These are phyloP conservation scores for Rhizopus delemar DNA, from an alignment of 371 early-diverging fungal genomes.

Conservation along the genomic window DNA sequence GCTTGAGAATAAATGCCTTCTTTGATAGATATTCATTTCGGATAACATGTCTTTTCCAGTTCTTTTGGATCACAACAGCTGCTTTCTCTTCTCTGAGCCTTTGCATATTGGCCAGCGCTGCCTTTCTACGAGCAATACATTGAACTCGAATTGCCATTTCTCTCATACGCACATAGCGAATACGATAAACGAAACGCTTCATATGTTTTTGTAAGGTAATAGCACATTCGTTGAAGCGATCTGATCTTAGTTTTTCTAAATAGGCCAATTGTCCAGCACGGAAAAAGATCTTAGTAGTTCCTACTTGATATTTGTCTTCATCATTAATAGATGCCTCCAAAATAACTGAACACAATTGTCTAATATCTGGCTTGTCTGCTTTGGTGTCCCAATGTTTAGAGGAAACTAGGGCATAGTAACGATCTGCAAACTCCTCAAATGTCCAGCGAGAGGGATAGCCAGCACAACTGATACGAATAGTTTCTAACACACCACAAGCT, in stretches of 20 bases:
- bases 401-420: conserved; percentile 87
- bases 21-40: conserved; percentile 57
- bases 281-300: conserved; percentile 97
- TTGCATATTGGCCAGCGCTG: conserved; percentile 59
- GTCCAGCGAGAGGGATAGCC: conserved; percentile 97
- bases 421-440: conserved; percentile 93
- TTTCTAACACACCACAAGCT: conserved; percentile 99
- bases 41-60: conserved; percentile 69
- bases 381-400: conserved; percentile 66
- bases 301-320: conserved; percentile 89
- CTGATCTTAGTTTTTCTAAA: conserved; percentile 87
- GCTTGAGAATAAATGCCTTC: conserved; percentile 34
- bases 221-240: conserved; percentile 78
- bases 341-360: conserved; percentile 60
- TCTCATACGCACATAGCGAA: conserved; percentile 67
- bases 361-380: conserved; percentile 37
- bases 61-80: conserved; percentile 74
- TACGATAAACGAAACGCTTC: conserved; percentile 71
- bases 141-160: conserved; percentile 65
- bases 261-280: conserved; percentile 91
- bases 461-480: conserved; percentile 97
- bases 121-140: conserved; percentile 61
- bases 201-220: conserved; percentile 88
- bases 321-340: conserved; percentile 68
- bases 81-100: conserved; percentile 67